Conservation (phyloP, 1,139 yeast genomes). For the Saccharomyces hybrid region DNA sequence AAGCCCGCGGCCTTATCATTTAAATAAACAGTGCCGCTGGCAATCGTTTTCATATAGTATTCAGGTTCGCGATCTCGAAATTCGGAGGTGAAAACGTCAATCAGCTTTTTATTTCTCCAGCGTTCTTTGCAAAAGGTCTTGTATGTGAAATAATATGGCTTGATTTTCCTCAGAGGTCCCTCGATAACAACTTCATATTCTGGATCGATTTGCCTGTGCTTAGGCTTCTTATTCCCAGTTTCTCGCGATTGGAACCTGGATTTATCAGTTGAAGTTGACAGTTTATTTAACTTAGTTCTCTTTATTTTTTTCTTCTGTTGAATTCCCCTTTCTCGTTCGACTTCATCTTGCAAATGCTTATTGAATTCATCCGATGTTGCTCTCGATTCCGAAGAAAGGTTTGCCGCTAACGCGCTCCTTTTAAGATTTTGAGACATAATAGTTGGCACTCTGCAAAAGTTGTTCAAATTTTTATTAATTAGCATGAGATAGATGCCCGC, state of each 20-base stretch:
- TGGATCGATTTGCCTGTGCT: slow-evolving; percentile 30
- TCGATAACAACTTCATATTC: slow-evolving; percentile 36
- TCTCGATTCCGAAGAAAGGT: background rate
- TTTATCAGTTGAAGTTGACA: slow-evolving; percentile 2
- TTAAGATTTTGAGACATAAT: background rate
- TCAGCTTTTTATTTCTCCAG: slow-evolving; percentile 75
- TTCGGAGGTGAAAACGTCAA: slow-evolving; percentile 77
- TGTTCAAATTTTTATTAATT: background rate
- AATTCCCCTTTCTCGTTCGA: slow-evolving; percentile 10
- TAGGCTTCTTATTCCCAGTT: slow-evolving; percentile 23
- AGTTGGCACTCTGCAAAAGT: background rate
- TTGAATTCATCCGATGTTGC: slow-evolving; percentile 8
- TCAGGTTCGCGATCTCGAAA: slow-evolving; percentile 72
- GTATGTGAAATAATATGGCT: slow-evolving; percentile 84
- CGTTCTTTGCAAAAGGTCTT: slow-evolving; percentile 84
- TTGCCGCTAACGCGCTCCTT: background rate
- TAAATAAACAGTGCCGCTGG: slow-evolving; percentile 63
- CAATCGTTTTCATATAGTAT: slow-evolving; percentile 63
- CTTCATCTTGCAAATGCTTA: slow-evolving; percentile 11
- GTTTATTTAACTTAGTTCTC: slow-evolving; percentile 3
- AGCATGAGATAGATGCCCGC: background rate
- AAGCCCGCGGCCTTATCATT: slow-evolving; percentile 58
- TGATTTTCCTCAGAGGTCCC: slow-evolving; percentile 61
- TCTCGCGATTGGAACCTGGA: slow-evolving; percentile 29
- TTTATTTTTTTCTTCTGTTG: slow-evolving; percentile 32